These are phyloP conservation scores for Coemansia asiatica DNA, from an alignment of 192 early-diverging fungal genomes.

Conservation along the genomic window DNA sequence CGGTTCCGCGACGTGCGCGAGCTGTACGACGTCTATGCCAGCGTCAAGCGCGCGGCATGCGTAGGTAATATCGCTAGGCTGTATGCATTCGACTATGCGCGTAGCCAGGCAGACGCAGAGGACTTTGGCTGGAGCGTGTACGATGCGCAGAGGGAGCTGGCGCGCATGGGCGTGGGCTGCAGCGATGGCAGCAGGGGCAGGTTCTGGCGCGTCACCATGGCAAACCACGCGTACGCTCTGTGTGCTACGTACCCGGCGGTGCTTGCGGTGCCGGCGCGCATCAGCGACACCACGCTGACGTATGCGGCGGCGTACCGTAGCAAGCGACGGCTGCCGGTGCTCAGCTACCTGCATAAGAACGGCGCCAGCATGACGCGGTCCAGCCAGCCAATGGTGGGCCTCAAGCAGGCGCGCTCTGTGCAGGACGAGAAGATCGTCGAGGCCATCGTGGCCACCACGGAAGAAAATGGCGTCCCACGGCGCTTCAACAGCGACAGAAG, in stretches of 20 bases:
- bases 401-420: constrained; percentile 91
- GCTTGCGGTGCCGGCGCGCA: constrained; percentile 80
- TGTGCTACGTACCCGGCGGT: constrained; percentile 85
- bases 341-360: constrained; percentile 88
- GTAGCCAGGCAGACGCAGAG: constrained; percentile 30
- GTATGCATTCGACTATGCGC: constrained; percentile 72
- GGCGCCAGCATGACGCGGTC: constrained; percentile 88
- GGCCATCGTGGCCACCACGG: constrained; percentile 74
- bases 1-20: constrained; percentile 66
- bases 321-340: constrained; percentile 84
- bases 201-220: constrained; percentile 75
- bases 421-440: constrained; percentile 98
- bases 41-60: constrained; percentile 79
- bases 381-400: constrained; percentile 93
- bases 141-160: constrained; percentile 75
- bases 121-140: constrained; percentile 70
- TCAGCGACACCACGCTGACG: constrained; percentile 85
- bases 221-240: constrained; percentile 82
- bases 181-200: constrained; percentile 5
- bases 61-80: constrained; percentile 71
- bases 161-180: constrained; percentile 75
- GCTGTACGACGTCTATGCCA: constrained; percentile 72
- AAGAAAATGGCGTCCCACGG: constrained; percentile 52
- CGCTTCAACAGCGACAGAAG: constrained; percentile 55
- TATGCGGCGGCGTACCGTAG: constrained; percentile 89